Base-by-base conservation (phyloP, 2,329 filamentous ascomycete genomes). In the Zasmidium angulare region DNA sequence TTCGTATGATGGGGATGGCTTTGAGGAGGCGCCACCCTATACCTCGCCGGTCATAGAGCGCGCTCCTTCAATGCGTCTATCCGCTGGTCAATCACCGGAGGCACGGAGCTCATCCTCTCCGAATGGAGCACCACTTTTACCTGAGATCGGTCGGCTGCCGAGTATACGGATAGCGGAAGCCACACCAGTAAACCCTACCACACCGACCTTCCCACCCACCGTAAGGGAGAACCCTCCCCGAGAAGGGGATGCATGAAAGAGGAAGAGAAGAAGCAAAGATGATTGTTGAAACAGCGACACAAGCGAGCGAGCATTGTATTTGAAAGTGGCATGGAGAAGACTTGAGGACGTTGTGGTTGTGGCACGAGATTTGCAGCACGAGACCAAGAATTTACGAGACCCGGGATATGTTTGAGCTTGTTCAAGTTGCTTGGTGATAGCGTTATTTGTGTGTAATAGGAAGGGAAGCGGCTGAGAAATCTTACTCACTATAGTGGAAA, bases 11-110 rank as follows among this genome's bases (percentile, higher is more conserved):
- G 61, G 62, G 23, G 66, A 66, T 24, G 72, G 71, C 2, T 75
- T 72, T 53, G 78, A 80, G 61, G 77, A 81, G 49, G 78, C 79
- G n/a, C 79, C 79, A 19, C 78, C 76, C 3, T 82, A 82, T 56
- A 75, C 75, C 36, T 79, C 77, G 47, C 79, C 79, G 0, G 53
- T 14, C 59, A 74, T 59, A 55, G 49, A 60, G 51, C 66, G 60
- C 40, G 50, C 63, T 47, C 60, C 64, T 3, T 43, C 36, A 43
- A 47, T 63, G 24, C 50, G 59, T 19, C 56, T 56, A 31, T 53
- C 57, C 21, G 58, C 56, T 46, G 48, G 60, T 29, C 49, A 58
- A 23, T 21, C 47, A 19, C 19, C 55, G 43, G 55, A 55, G 23
- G 53, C 21, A 29, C 29, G 53, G 26, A 53, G 48, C 46, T 50